phyloP scores from a whole-genome alignment of 495 filamentous ascomycete genomes.

The Xylaria sp. region DNA sequence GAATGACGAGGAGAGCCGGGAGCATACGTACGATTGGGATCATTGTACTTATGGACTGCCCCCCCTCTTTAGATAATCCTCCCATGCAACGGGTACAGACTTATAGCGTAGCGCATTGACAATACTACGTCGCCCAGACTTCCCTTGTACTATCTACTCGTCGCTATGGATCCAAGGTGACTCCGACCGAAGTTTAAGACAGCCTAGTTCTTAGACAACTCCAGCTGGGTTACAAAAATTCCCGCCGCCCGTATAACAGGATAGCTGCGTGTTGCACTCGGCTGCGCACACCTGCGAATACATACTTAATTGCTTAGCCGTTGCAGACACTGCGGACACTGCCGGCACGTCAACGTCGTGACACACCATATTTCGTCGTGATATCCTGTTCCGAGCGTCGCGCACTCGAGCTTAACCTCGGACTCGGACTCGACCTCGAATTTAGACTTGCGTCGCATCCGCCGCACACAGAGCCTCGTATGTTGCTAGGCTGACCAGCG shows the following conservation, averaged over 20 bases:
- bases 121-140: not conserved
- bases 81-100: not conserved
- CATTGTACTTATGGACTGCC: not conserved
- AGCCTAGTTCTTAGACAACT: not conserved
- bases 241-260: not conserved
- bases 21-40: not conserved
- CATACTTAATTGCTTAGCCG: not conserved
- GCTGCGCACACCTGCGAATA: not conserved
- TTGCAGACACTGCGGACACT: not conserved
- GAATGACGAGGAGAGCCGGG: not conserved
- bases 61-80: slow-evolving; percentile 2
- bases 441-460: too few relatives aligned
- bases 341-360: not conserved
- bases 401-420: not conserved
- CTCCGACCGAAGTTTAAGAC: not conserved
- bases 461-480: not conserved
- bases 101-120: not conserved
- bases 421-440: not conserved
- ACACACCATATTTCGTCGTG: slow-evolving; percentile 1
- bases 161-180: slow-evolving; percentile 7
- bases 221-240: not conserved
- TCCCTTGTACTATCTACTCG: too few relatives aligned
- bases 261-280: not conserved
- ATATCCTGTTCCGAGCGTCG: not conserved
- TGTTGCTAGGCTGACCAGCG: slow-evolving; percentile 12